Base-by-base conservation (phyloP, 768 basidiomycete species). In the Amanita brunnescens region DNA sequence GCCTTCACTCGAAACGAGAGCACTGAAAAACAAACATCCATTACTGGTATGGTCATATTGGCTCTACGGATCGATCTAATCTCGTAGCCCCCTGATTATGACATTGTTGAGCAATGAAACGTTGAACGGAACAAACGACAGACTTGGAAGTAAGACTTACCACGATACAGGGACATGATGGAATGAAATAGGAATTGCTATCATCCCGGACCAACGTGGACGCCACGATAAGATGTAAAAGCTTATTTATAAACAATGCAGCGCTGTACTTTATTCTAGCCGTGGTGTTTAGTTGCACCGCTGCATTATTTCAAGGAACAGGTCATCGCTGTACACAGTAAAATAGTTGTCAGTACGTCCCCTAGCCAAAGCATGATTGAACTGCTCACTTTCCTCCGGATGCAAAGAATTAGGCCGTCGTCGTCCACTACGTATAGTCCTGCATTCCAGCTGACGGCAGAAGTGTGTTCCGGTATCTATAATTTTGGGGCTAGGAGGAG, bases 51-150 rank as follows among this genome's bases (percentile, higher is more conserved):
- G 16, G 13, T 35, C 30, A 18, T 33, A n/a, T n/a, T n/a, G 45
- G 18, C 33, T 32, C 30, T 14, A 7, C 18, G 29, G 45, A 46
- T 46, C 10, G 30, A 35, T 46, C 18, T 34, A 43, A 42, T 16
- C 18, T 46, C 12, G 45, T 35, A 20, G 33, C 8, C 18, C 14
- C 45, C 18, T 46, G 30, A 46, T 24, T 9, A 24, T 43, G 42
- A 43, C 20, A 43, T 43, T 23, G 13, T 43, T 23, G n/a, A 43
- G 24, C 24, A 24, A 29, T 18, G 45, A 33, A 23, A 46, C 10
- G 30, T 20, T 35, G 45, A 46, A 46, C 45, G 45, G 45, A 33
- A 18, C 32, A 46, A 46, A n/a, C 32, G 10, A 46, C 45, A 35
- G 45, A 23, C 41, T 42, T 16, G 33, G 32, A 34, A 46, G 45